Evolutionary conservation across 1,139 yeast genomes (phyloP).

Genomic region (Groenewaldozyma auringiensis): DNA sequence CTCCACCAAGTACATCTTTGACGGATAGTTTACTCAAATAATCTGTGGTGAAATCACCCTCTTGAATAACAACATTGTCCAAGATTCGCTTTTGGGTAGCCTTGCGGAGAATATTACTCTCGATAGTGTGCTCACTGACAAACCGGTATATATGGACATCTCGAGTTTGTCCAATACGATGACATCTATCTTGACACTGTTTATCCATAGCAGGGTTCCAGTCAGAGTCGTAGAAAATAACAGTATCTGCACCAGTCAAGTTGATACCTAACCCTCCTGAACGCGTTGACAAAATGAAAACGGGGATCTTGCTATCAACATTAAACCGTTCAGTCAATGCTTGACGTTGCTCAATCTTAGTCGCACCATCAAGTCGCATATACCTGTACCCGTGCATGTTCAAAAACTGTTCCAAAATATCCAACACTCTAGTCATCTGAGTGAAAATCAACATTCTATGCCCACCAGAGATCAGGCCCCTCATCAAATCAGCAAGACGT

Average conservation of each 20-base stretch:
- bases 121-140: conserved; percentile 94
- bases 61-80: conserved; percentile 94
- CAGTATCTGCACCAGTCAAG: conserved; percentile 97
- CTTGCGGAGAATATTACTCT: conserved; percentile 85
- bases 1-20: conserved; percentile 75
- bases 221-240: conserved; percentile 96
- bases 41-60: conserved; percentile 97
- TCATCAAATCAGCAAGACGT: conserved; percentile 64
- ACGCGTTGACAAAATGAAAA: conserved; percentile 86
- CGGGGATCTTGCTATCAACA: conserved; percentile 76
- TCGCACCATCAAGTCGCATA: conserved; percentile 94
- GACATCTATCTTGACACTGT: conserved; percentile 98
- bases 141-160: conserved; percentile 96
- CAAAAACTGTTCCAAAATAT: conserved; percentile 84
- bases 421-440: conserved; percentile 96
- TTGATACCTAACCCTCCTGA: conserved; percentile 98
- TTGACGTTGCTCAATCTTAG: conserved; percentile 95
- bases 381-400: conserved; percentile 93
- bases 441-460: conserved; percentile 95
- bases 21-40: conserved; percentile 86
- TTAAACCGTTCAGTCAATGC: conserved; percentile 88
- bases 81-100: conserved; percentile 94
- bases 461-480: conserved; percentile 72
- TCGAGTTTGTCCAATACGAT: conserved; percentile 95
- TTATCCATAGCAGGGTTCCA: conserved; percentile 99